phyloP scores from a whole-genome alignment of 345 rosid genomes.

The Melaleuca alternifolia region DNA sequence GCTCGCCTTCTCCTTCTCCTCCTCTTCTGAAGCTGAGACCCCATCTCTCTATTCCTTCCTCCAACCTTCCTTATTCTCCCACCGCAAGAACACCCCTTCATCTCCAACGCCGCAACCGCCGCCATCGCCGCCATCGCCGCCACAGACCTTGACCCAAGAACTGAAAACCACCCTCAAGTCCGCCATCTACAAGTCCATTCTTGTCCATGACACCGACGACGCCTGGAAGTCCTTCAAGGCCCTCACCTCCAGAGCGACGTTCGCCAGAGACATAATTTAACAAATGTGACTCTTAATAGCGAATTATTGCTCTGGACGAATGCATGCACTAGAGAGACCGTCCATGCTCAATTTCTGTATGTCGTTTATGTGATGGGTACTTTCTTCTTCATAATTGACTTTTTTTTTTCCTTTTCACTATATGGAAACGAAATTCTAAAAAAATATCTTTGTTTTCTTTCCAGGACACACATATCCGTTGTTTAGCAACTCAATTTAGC shows the following conservation, averaged over 20 bases:
- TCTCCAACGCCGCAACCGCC: neutral
- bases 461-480: neutral
- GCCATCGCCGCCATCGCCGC: neutral
- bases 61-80: constrained; percentile 55
- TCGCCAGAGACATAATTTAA: too few species aligned
- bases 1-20: constrained; percentile 10
- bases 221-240: constrained; percentile 86
- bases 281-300: neutral
- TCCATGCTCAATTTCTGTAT: too few species aligned
- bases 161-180: constrained; percentile 37
- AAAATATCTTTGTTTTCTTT: neutral
- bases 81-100: neutral
- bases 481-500: neutral
- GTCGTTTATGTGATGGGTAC: too few species aligned
- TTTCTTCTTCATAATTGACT: too few species aligned
- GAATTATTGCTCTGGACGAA: neutral
- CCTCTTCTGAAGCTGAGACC: constrained; percentile 16
- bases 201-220: constrained; percentile 39
- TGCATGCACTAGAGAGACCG: neutral
- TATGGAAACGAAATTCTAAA: neutral
- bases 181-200: constrained; percentile 43
- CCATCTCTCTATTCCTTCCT: constrained; percentile 71
- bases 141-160: constrained; percentile 34
- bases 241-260: constrained; percentile 15
- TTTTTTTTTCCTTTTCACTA: neutral